Evolutionary conservation across 805 yeast species (phyloP), one percentile per base, ranked within the genome.

Genomic region (Saccharomyces paradoxus): DNA sequence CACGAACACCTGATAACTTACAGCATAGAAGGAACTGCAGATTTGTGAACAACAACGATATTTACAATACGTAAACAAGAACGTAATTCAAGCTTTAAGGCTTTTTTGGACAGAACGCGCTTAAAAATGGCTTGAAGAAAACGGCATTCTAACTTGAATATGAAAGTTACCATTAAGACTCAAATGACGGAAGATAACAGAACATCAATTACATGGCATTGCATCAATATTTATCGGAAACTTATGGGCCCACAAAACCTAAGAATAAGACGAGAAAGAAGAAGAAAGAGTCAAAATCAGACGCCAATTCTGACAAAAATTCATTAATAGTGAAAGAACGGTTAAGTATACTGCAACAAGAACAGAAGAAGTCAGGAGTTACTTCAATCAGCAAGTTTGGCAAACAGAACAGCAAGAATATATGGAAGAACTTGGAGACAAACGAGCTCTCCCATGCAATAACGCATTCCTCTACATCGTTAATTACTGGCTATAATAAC

Each of bases 221-320:
- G 31, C 72, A 78, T 47, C 78, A 74, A 50, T 80, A 79, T 56
- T 65, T 80, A 46, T 69, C 76, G 7, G 72, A 75, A 57, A 74
- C 74, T 41, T 81, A 81, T 54, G 69, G 77, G 4, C 53, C 65
- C 22, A 55, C 66, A 5, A 58, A 65, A 10, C 70, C 67, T 22
- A 60, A 59, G 14, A 51, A 62, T 31, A 59, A 62, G 46, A 66
- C 60, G 53, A 63, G 60, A 41, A 69, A 64, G 55, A 64, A 61
- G 50, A 65, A 63, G 57, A 63, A 66, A 55, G 65, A 65, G 53
- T 54, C 57, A 48, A 51, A 37, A n/a, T 37, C 44, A 13, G 58
- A 56, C 21, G 9, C n/a, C 21, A 13, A 28, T 32, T 6, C 7
- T 17, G 13, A 37, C 27, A 3, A 17, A 31, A 13, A 31, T 46